Conservation (phyloP, 495 filamentous ascomycete species). For the Beverwykella pulmonaria region DNA sequence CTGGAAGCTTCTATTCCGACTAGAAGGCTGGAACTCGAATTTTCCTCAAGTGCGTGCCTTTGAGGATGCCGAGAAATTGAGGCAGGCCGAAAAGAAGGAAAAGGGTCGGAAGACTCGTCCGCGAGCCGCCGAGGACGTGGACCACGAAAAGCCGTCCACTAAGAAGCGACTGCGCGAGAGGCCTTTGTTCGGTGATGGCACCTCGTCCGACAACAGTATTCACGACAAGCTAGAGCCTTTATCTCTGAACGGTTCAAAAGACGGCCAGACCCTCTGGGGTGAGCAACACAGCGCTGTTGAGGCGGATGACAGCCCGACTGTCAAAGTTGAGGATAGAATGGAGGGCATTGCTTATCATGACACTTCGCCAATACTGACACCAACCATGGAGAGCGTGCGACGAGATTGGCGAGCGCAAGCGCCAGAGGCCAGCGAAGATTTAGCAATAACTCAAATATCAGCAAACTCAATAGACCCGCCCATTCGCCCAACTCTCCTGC, state of each 20-base stretch:
- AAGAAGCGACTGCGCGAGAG: slow-evolving; percentile 57
- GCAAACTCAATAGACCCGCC: slow-evolving; percentile 32
- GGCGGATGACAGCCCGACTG: slow-evolving; percentile 45
- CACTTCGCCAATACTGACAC: slow-evolving; percentile 4
- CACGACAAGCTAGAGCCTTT: slow-evolving; percentile 27
- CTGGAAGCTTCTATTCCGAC: slow-evolving; percentile 78
- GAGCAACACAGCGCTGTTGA: slow-evolving; percentile 49
- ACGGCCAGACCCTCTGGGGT: slow-evolving; percentile 38
- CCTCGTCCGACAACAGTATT: slow-evolving; percentile 18
- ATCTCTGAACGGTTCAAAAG: slow-evolving; percentile 31
- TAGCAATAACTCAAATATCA: neutral
- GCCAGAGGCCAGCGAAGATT: slow-evolving; percentile 10
- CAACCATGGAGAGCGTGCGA: slow-evolving; percentile 3
- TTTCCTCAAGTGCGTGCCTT: slow-evolving; percentile 64
- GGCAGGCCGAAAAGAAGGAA: slow-evolving; percentile 46
- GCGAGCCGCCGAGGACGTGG: slow-evolving; percentile 49
- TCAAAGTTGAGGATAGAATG: slow-evolving; percentile 38
- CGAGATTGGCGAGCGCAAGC: slow-evolving; percentile 1
- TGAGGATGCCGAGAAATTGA: slow-evolving; percentile 61
- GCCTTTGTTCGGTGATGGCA: slow-evolving; percentile 48
- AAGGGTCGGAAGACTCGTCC: slow-evolving; percentile 52
- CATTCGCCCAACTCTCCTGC: slow-evolving; percentile 33
- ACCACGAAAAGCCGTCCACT: slow-evolving; percentile 53
- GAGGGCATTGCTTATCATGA: slow-evolving; percentile 36
- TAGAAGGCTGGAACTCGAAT: slow-evolving; percentile 83